A percentile compares a stretch with the other conserved stretches of the same genome.
phyloP scores from a whole-genome alignment of 2,329 filamentous ascomycete genomes.

The Grosmannia serpens region DNA sequence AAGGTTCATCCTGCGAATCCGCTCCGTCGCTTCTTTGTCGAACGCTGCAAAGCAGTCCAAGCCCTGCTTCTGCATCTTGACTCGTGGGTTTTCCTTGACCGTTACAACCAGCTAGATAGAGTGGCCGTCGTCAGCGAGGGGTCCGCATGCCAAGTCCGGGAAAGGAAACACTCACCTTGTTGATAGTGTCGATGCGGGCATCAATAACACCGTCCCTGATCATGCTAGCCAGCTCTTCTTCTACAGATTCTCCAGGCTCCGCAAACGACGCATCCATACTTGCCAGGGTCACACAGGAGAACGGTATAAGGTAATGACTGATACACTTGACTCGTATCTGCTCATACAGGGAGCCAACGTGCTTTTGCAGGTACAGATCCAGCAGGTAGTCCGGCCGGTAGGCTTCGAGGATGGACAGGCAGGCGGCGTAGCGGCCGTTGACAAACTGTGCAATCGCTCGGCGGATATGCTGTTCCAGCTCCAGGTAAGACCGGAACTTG shows the following conservation, averaged over 20 bases:
- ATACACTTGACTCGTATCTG: constrained; percentile 84
- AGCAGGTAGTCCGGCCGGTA: constrained; percentile 82
- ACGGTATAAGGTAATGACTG: constrained; percentile 82
- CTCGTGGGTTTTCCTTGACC: constrained; percentile 53
- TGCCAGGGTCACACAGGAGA: constrained; percentile 72
- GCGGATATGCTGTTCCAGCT: constrained; percentile 87
- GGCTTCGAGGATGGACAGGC: constrained; percentile 68
- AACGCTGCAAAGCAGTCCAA: constrained; percentile 59
- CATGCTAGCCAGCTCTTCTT: constrained; percentile 65
- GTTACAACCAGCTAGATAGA: constrained; percentile 55
- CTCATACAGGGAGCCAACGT: constrained; percentile 59
- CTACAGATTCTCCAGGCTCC: constrained; percentile 47
- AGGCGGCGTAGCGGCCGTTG: constrained; percentile 77
- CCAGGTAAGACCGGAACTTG: constrained; percentile 75
- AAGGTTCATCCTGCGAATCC: constrained; percentile 68
- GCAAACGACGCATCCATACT: constrained; percentile 71
- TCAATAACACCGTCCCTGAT: constrained; percentile 62
- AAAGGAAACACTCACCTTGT: constrained; percentile 38
- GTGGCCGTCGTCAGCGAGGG: background rate
- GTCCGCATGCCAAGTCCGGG: background rate
- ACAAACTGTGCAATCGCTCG: constrained; percentile 85
- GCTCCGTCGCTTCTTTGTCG: constrained; percentile 62
- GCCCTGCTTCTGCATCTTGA: constrained; percentile 57
- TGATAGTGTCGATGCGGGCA: constrained; percentile 75
- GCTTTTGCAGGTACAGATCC: constrained; percentile 71